These are phyloP conservation scores for Phytopythium ostracodes DNA, from an alignment of 352 stramenopile genomes.

Conservation along the genomic window DNA sequence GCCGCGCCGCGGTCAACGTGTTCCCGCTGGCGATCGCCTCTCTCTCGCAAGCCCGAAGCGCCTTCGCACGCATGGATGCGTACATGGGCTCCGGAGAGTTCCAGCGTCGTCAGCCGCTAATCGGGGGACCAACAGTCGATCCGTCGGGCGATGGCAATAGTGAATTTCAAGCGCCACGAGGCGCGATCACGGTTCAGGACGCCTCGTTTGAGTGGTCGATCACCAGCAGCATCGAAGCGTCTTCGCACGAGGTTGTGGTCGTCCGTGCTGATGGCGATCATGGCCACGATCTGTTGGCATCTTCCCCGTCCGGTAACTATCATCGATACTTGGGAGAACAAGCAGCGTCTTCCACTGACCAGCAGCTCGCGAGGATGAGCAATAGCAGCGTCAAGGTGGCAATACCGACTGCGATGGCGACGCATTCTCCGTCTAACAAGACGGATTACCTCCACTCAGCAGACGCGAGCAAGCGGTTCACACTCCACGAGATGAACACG, in stretches of 20 bases:
- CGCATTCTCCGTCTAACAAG: neutral
- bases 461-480: neutral
- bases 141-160: neutral
- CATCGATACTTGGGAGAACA: neutral
- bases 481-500: slow-evolving; percentile 29
- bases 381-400: neutral
- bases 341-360: neutral
- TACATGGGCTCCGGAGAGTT: slow-evolving; percentile 20
- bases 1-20: slow-evolving; percentile 20
- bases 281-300: neutral
- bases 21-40: slow-evolving; percentile 15
- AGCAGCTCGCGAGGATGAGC: too few species aligned
- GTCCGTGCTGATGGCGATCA: neutral
- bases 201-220: neutral
- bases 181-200: neutral
- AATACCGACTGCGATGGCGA: neutral
- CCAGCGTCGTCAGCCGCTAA: neutral
- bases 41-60: slow-evolving; percentile 18
- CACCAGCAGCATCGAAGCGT: neutral
- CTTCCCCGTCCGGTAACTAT: neutral
- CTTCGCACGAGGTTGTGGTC: neutral
- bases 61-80: slow-evolving; percentile 19
- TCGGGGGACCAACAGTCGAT: neutral
- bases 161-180: slow-evolving; percentile 7
- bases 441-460: neutral